Percentiles rank a stretch among this genome's conserved stretches.
Conservation (phyloP, 192 early-diverging fungal genomes). For the Phycomyces blakesleeanus region DNA sequence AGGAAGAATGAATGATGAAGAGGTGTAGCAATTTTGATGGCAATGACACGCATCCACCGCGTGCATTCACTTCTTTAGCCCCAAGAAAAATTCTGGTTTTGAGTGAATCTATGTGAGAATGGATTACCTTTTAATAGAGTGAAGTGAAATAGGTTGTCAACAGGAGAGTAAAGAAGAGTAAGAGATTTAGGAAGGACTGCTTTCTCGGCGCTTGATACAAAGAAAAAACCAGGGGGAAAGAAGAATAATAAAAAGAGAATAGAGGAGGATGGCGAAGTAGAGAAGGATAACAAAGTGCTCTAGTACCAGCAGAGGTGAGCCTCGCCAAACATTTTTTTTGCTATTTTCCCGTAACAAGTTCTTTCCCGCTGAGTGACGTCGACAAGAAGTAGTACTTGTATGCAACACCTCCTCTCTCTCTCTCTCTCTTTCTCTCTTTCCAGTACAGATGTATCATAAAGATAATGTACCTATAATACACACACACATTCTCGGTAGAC, state of each 20-base stretch:
- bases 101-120: background rate
- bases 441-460: too few species aligned
- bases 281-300: background rate
- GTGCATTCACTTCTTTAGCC: background rate
- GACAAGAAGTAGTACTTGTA: conserved; percentile 23
- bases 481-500: too few species aligned
- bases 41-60: background rate
- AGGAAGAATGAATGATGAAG: too few species aligned
- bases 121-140: background rate
- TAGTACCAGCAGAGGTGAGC: too few species aligned
- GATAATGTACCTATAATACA: too few species aligned
- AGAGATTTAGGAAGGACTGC: background rate
- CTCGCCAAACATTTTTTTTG: too few species aligned
- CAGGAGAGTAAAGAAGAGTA: background rate
- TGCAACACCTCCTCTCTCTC: too few species aligned
- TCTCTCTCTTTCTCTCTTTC: too few species aligned
- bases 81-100: background rate
- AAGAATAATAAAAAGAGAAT: background rate
- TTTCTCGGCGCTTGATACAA: background rate
- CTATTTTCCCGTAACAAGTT: background rate
- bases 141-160: background rate
- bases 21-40: background rate
- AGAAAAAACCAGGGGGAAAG: background rate
- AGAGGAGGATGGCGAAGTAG: background rate
- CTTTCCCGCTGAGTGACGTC: background rate